Base-by-base conservation (phyloP, 2,329 filamentous ascomycete genomes). In the Sclerotinia borealis region DNA sequence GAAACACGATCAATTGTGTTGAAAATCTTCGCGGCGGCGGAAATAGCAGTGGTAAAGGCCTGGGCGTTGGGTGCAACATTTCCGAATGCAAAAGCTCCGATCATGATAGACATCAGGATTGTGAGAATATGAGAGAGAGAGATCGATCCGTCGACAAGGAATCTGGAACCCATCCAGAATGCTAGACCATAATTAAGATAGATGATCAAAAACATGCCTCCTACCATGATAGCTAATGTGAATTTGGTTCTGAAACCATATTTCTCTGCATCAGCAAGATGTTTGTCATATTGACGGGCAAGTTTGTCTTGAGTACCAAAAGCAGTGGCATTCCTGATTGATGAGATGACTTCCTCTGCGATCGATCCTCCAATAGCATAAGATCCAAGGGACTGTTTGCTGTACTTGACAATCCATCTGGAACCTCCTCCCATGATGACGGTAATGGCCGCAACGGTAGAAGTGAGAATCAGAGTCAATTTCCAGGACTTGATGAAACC, bases 401-500 rank as follows among this genome's bases (percentile, higher is more conserved):
- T 93, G 76, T 84, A 93, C 74, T 87, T 91, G 73, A 96, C 80
- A 70, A 96, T 89, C 71, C 92, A 90, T 3, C 77, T 79, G 5
- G 89, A 91, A 17, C 89, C 86, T 58, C 80, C 78, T 50, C 88
- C 91, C 87, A 96, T 95, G 68, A 89, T 82, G 17, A 90, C 66
- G n/a, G 91, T 76, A 56, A 98, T 85, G 2, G 92, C 90, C 49
- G 93, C 79, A 66, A 98, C 87, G 1, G 90, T 92, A 0, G 90
- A 93, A 29, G 86, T 83, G 45, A 96, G 83, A 69, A 99, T 97
- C 59, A 97, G 78, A 0, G 95, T 95, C 67, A 98, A 80, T 76
- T 95, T 96, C 91, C 93, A 97, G 76, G 90, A 96, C 72, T 91
- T 90, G 76, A 93, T 77, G 74, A 96, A 98, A 13, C 90, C 92